Evolutionary conservation across 192 early-diverging fungal species (phyloP).

Genomic region (Backusella liffmaniae): DNA sequence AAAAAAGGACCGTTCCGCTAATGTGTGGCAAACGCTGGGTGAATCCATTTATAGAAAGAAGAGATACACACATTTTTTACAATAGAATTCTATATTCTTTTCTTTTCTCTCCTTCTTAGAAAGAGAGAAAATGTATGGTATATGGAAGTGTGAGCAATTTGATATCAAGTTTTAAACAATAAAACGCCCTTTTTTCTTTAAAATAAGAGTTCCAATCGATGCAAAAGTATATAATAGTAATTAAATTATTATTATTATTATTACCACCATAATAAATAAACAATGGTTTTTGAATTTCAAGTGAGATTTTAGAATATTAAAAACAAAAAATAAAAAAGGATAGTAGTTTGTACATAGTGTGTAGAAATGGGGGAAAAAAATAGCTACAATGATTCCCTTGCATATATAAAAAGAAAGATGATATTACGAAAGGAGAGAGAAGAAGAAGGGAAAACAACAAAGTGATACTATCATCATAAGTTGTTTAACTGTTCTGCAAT

Average conservation of each 20-base stretch:
- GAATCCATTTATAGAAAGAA: neutral
- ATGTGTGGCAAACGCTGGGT: neutral
- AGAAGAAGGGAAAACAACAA: neutral
- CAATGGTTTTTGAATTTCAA: neutral
- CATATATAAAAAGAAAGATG: neutral
- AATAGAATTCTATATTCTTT: neutral
- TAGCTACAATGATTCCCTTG: slow-evolving; percentile 3
- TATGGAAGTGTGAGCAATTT: neutral
- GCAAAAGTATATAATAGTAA: neutral
- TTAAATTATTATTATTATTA: slow-evolving; percentile 6
- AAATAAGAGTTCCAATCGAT: neutral
- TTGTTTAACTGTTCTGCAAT: slow-evolving; percentile 24
- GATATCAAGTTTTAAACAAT: neutral
- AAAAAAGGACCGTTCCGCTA: neutral
- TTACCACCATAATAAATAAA: neutral
- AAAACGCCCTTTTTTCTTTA: neutral
- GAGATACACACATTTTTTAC: neutral
- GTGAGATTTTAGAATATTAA: neutral
- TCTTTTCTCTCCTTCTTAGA: neutral
- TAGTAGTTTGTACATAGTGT: slow-evolving; percentile 1
- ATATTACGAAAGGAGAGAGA: slow-evolving; percentile 7
- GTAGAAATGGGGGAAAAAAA: neutral
- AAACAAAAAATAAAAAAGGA: neutral
- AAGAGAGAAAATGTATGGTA: neutral
- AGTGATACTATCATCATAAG: neutral